Evolutionary conservation across 495 filamentous ascomycete genomes (phyloP), one percentile per base, ranked within the genome.

Genomic region (Aspergillus haitiensis): DNA sequence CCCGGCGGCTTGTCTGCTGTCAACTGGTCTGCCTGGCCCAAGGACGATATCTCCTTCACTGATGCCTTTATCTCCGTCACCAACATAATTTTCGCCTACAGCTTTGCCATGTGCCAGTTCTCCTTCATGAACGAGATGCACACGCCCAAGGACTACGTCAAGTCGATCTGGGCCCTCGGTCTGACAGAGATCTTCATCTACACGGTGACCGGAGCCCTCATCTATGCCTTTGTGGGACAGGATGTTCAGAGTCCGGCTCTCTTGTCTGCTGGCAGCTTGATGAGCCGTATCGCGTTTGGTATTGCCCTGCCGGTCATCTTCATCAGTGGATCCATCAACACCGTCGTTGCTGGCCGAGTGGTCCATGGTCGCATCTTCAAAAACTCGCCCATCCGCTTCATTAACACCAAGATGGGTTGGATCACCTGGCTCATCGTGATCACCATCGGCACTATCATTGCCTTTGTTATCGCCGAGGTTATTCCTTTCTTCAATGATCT

Each of bases 41-140:
- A 67, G 60, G 54, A 67, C n/a, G 67, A 59, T 31, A 69, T 64
- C 46, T 70, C 61, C 50, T 75, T 75, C 59, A 64, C 65, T 31
- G 66, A 70, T 11, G 73, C 62, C 13, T 75, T 90, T 64, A 82
- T 86, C 55, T 82, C 84, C n/a, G 74, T 88, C 51, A 81, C 82
- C 54, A 89, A 90, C 77, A 88, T 90, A 52, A 79, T 87, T 59
- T 88, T 91, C 65, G 86, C 88, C 55, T 75, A 74, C 81, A 72
- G 72, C 47, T 88, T 83, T 67, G 87, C 74, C 73, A 85, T 81
- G 69, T 87, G 74, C 80, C 86, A 77, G 81, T 88, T 90, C 73
- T 82, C 76, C 45, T 88, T 91, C 75, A 87, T 88, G 76, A 79
- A 84, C 56, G 88, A 91, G 73, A 87, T 91, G 82, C 84, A 86